phyloP scores from a whole-genome alignment of 352 stramenopile species.

The Pythium dissotocum region DNA sequence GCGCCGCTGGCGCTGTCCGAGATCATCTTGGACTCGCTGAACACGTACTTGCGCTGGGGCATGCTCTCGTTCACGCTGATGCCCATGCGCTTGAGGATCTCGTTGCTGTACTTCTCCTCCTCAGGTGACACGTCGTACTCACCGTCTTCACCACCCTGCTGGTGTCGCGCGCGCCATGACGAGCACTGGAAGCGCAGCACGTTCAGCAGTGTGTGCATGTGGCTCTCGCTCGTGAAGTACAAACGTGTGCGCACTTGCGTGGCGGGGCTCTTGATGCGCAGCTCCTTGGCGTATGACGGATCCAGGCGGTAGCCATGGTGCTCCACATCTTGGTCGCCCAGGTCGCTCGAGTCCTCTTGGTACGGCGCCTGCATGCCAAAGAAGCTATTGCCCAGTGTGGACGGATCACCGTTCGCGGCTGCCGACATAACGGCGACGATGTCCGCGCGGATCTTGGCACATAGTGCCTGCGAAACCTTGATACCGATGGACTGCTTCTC shows the following conservation, averaged over 20 bases:
- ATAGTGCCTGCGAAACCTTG: conserved; percentile 95
- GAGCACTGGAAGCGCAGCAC: conserved; percentile 92
- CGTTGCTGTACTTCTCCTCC: conserved; percentile 83
- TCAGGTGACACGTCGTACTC: conserved; percentile 79
- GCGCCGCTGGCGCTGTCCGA: conserved; percentile 65
- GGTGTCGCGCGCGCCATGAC: conserved; percentile 62
- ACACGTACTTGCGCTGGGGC: conserved; percentile 79
- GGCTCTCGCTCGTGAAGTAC: conserved; percentile 99
- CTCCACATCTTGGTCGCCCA: conserved; percentile 67
- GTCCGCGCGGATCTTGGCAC: conserved; percentile 98
- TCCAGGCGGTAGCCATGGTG: conserved; percentile 90
- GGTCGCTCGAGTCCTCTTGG: conserved; percentile 36
- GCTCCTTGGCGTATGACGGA: conserved; percentile 87
- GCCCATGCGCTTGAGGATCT: conserved; percentile 84
- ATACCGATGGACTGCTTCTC: conserved; percentile 96
- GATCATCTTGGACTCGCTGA: conserved; percentile 80
- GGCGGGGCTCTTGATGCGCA: conserved; percentile 94
- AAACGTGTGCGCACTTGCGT: conserved; percentile 94
- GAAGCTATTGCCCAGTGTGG: conserved; percentile 34
- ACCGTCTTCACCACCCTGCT: conserved; percentile 53
- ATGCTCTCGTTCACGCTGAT: conserved; percentile 83
- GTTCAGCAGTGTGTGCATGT: conserved; percentile 99
- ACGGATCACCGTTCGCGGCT: conserved; percentile 38
- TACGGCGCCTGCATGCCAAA: conserved; percentile 32
- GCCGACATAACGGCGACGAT: conserved; percentile 83